phyloP scores from a whole-genome alignment of 2,329 filamentous ascomycete species.

The Beauveria brongniartii region DNA sequence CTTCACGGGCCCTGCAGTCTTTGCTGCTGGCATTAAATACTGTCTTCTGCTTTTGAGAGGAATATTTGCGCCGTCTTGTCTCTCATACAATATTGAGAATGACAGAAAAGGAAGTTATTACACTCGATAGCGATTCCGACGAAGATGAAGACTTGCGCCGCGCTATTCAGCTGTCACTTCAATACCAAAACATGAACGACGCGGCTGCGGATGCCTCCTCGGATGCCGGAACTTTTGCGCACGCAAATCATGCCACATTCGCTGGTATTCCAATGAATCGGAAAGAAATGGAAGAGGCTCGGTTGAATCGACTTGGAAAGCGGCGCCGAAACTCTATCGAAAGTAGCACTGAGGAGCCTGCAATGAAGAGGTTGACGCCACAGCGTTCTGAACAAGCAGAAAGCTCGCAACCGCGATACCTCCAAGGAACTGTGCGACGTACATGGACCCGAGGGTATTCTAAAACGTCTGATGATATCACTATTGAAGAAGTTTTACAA shows the following conservation, averaged over 20 bases:
- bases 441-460: constrained; percentile 64
- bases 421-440: constrained; percentile 64
- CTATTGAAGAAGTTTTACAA: constrained; percentile 79
- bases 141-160: constrained; percentile 53
- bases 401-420: constrained; percentile 28
- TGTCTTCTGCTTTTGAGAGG: neutral
- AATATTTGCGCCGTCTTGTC: neutral
- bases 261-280: constrained; percentile 57
- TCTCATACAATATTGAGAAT: constrained; percentile 11
- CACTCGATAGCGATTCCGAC: constrained; percentile 29
- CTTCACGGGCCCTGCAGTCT: neutral
- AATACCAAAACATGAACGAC: constrained; percentile 17
- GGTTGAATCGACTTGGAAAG: constrained; percentile 63
- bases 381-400: neutral
- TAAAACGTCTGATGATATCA: constrained; percentile 64
- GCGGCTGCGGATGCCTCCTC: neutral
- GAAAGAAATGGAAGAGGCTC: constrained; percentile 77
- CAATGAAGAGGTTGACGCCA: neutral
- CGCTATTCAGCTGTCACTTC: constrained; percentile 52
- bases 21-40: neutral
- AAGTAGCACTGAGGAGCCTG: neutral
- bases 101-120: constrained; percentile 17
- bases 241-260: constrained; percentile 11
- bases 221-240: neutral
- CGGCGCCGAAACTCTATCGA: constrained; percentile 22